Base-by-base conservation (phyloP, 176 grass and related monocot species). In the Eragrostis nindensis region DNA sequence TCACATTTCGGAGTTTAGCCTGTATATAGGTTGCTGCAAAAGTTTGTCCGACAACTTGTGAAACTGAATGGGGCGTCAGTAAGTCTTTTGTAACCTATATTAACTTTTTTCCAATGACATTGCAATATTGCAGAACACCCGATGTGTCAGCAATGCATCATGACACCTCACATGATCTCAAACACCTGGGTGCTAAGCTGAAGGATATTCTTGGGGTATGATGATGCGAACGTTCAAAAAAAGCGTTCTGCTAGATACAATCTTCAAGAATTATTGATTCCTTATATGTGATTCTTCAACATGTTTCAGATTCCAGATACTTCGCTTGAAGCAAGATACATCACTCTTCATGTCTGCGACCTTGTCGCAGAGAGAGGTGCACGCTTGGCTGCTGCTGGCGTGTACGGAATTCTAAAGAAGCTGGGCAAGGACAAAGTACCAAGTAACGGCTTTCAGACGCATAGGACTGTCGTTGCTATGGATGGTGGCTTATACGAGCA, bases 61-160 rank as follows among this genome's bases (percentile, higher is more conserved):
- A 59, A 70, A 41, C 24, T 6, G 11, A 71, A 60, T 80, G 43
- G 32, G 32, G 32, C 0, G 1, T 50, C 27, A 18, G 38, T 59
- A 45, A 32, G 11, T 71, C 42, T 62, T 52, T 2, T 61, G 40
- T 74, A 49, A 50, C 46, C 18, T 43, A 40, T 30, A 55, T 32
- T 71, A 70, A 2, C n/a, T 81, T 88, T 84, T 49, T 8, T 36
- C 16, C n/a, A n/a, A n/a, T n/a, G n/a, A n/a, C n/a, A n/a, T n/a
- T 66, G 12, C 5, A 22, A 21, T n/a, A n/a, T 81, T 88, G 47
- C 92, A 98, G 95, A 73, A 98, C 90, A 2, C 95, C 95, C 3
- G 73, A 89, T 86, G 87, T 98, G 95, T 98, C 95, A 59, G 81
- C 90, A 25, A 94, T 98, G 92, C 95, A 98, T 85, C 95, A 94